phyloP scores from a whole-genome alignment of 2,329 filamentous ascomycete species.

The Aspergillus sp. region DNA sequence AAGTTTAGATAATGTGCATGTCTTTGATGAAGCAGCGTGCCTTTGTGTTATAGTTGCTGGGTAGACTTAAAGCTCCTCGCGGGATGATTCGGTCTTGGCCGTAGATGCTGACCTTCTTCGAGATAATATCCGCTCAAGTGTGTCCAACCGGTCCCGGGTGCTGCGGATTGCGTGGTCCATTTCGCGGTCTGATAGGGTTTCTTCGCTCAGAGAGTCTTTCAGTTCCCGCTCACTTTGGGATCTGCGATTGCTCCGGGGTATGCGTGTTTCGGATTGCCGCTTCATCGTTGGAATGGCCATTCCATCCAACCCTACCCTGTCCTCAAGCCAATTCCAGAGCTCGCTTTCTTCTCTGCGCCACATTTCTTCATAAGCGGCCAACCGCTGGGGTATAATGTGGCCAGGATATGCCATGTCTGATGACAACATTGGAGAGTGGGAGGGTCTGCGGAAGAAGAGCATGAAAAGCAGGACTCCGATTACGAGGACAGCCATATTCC shows the following conservation, averaged over 20 bases:
- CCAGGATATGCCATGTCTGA: constrained; percentile 40
- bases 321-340: constrained; percentile 91
- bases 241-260: constrained; percentile 39
- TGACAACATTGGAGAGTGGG: constrained; percentile 34
- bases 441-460: constrained; percentile 64
- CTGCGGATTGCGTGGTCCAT: constrained; percentile 78
- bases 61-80: constrained; percentile 24
- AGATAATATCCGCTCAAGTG: constrained; percentile 72
- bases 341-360: constrained; percentile 87
- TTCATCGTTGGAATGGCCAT: constrained; percentile 39
- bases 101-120: constrained; percentile 48
- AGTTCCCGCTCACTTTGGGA: constrained; percentile 46
- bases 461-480: constrained; percentile 71
- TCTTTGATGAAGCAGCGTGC: constrained; percentile 5
- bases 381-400: constrained; percentile 59
- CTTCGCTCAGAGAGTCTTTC: constrained; percentile 59
- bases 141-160: constrained; percentile 79
- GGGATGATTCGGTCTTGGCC: constrained; percentile 18
- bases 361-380: constrained; percentile 87
- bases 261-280: constrained; percentile 37
- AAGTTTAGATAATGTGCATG: not conserved
- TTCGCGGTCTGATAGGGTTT: constrained; percentile 71
- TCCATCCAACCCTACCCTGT: constrained; percentile 72
- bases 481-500: constrained; percentile 75
- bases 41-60: not conserved